Conservation (phyloP, 2,329 filamentous ascomycete species). For the Botryotinia globosa region DNA sequence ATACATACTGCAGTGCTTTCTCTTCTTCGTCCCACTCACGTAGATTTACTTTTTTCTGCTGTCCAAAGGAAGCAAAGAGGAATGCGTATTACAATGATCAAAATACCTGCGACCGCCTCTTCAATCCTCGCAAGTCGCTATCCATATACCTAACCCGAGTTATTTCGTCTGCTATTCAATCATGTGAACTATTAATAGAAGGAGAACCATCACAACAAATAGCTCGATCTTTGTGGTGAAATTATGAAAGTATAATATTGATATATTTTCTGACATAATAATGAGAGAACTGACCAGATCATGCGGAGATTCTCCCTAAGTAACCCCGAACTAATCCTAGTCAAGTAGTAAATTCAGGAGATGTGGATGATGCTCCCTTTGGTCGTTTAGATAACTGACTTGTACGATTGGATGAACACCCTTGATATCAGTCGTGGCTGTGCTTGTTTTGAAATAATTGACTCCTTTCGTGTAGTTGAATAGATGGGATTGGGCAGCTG, state of each 20-base stretch:
- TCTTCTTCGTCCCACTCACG: neutral
- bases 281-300: slow-evolving; percentile 14
- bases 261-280: slow-evolving; percentile 7
- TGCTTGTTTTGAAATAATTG: slow-evolving; percentile 14
- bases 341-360: slow-evolving; percentile 11
- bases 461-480: slow-evolving; percentile 5
- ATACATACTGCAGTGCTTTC: slow-evolving; percentile 4
- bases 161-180: neutral
- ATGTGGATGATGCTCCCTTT: neutral
- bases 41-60: neutral
- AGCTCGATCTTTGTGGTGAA: neutral
- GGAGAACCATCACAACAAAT: neutral
- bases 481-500: neutral
- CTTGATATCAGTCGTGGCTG: slow-evolving; percentile 15
- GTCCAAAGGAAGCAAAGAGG: neutral
- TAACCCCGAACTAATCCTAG: slow-evolving; percentile 13
- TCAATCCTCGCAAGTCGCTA: neutral
- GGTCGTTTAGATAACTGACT: neutral
- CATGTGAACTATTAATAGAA: slow-evolving; percentile 16
- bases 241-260: neutral
- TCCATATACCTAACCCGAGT: neutral
- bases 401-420: slow-evolving; percentile 2
- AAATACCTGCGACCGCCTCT: slow-evolving; percentile 2
- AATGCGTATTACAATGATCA: slow-evolving; percentile 5
- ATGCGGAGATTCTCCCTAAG: slow-evolving; percentile 18